Evolutionary conservation across 805 yeast species (phyloP).

Genomic region (Hermanozyma aechmeae): DNA sequence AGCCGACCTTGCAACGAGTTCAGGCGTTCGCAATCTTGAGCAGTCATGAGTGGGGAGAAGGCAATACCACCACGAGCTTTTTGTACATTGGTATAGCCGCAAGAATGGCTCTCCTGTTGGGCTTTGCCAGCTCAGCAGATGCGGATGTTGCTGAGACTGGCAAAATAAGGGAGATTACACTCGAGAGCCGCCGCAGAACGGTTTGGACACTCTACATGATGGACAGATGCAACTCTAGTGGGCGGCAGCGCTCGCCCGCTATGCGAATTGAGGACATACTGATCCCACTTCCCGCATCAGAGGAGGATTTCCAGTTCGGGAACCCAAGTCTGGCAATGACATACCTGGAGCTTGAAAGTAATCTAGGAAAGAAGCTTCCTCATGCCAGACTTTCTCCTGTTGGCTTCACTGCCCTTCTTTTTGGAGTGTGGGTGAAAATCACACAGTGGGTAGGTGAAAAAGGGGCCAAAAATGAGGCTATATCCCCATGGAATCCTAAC

Average conservation of each 20-base stretch:
- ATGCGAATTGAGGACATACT: conserved; percentile 22
- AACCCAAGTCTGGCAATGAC: conserved; percentile 7
- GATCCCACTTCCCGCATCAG: conserved; percentile 22
- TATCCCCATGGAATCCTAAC: conserved; percentile 18
- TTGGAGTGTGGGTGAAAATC: conserved; percentile 28
- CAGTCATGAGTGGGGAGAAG: conserved; percentile 34
- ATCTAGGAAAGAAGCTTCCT: not conserved
- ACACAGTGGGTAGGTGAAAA: conserved; percentile 31
- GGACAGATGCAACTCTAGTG: conserved; percentile 31
- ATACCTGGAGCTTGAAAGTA: conserved; percentile 7
- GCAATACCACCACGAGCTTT: conserved; percentile 25
- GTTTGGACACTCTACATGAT: conserved; percentile 34
- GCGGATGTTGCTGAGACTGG: too few species aligned
- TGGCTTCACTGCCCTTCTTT: conserved; percentile 20
- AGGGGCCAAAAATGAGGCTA: conserved; percentile 18
- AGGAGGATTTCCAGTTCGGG: conserved; percentile 21
- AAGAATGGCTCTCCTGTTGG: conserved; percentile 27
- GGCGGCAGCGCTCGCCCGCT: conserved; percentile 22
- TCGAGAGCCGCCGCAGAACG: conserved; percentile 26
- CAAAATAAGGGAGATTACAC: too few species aligned
- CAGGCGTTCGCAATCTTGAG: conserved; percentile 28
- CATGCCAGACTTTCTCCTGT: conserved; percentile 11
- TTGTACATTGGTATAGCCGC: conserved; percentile 31
- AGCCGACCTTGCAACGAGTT: conserved; percentile 26
- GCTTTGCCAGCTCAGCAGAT: too few species aligned